Base-by-base conservation (phyloP, 192 early-diverging fungal genomes). In the Umbelopsis ramanniana region DNA sequence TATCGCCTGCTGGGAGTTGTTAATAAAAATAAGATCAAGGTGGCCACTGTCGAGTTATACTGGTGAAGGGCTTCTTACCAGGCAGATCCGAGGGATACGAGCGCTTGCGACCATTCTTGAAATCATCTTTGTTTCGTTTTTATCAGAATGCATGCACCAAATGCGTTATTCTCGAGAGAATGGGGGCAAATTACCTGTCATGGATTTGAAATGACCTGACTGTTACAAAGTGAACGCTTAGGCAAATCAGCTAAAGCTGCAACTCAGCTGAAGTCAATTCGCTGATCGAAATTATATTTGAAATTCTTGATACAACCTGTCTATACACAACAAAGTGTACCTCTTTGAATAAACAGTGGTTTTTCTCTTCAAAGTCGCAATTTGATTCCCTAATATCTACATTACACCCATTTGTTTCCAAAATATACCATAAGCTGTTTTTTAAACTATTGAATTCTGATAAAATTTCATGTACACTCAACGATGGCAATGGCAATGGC, bases 41-140 rank as follows among this genome's bases (percentile, higher is more conserved):
- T 63, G 33, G 4, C 15, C 53, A 4, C 22, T 11, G 53, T 14
- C n/a, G 6, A 21, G 6, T 6, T 52, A 17, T 22, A 17, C 7
- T 1, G 23, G 26, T 12, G 6, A 63, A 8, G 1, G 3, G 8
- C 10, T 38, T 3, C 14, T 29, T 63, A 63, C 57, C 57, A 37
- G 57, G 12, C 19, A 37, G 8, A 37, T 63, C 57, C 57, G 33
- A 63, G 17, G 57, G 57, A 35, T 63, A 35, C 4, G 57, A 63
- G 57, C 57, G 57, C 19, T 63, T 63, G 26, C 57, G 26, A 63
- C 57, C 57, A 63, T 38, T 63, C 57, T 19, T 63, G 6, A 63
- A 26, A 12, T 38, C 57, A 63, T 37, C 57, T 63, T 15, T 50
- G 29, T 50, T 50, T 50, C 48, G 15, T 50, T n/a, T 17, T 2